Percentiles rank a stretch among this genome's conserved stretches.
Conservation (phyloP, 495 filamentous ascomycete genomes). For the Paragyromitra xinjiangensis region DNA sequence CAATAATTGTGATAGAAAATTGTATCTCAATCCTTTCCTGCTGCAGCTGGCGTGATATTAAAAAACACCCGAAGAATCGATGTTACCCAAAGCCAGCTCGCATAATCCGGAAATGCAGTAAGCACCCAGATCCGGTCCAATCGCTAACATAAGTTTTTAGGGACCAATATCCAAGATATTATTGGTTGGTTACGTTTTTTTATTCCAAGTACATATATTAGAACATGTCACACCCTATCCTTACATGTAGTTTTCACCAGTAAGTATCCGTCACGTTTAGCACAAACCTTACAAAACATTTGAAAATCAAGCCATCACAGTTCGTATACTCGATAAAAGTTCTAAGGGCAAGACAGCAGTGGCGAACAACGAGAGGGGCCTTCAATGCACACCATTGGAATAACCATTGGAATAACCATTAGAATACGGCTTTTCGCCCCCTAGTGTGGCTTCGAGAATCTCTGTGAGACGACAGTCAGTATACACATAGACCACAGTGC, state of each 20-base stretch:
- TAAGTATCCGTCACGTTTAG: not conserved
- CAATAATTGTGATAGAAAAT: not conserved
- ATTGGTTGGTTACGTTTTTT: not conserved
- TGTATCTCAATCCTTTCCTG: not conserved
- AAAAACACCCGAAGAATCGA: not conserved
- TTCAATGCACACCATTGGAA: no score
- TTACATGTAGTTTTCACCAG: not conserved
- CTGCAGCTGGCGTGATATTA: not conserved
- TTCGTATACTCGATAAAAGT: not conserved
- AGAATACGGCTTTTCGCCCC: not conserved
- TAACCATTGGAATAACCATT: not conserved
- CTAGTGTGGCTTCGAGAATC: slow-evolving; percentile 8
- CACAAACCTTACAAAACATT: not conserved
- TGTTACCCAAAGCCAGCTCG: not conserved
- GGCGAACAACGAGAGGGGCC: not conserved
- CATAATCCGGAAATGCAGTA: not conserved
- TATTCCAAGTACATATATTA: not conserved
- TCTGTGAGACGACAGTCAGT: not conserved
- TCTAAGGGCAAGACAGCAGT: not conserved
- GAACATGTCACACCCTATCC: not conserved
- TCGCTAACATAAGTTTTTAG: not conserved
- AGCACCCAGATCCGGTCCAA: not conserved
- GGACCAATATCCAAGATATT: not conserved
- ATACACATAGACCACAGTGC: not conserved
- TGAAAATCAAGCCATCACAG: not conserved